Base-by-base conservation (phyloP, 2,329 filamentous ascomycete species). In the Fusarium stilboides region DNA sequence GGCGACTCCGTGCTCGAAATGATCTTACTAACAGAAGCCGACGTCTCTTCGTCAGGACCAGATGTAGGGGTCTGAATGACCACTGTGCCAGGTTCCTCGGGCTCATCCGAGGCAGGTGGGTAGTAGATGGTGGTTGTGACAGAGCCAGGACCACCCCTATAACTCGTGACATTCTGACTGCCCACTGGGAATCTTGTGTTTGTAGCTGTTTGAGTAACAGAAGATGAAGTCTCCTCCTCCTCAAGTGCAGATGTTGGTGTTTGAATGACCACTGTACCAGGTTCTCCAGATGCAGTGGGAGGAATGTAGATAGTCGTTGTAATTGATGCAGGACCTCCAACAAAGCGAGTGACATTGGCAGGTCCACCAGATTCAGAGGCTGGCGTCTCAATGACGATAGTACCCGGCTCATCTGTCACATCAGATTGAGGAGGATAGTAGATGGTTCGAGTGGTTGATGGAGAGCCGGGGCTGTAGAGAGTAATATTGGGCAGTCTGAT, bases 41-140 rank as follows among this genome's bases (percentile, higher is more conserved):
- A 6, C 1, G 36, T 15, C 2, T 33, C 28, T 8, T 5, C 22
- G 14, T 22, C 42, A 8, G 45, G 17, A 6, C 8, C n/a, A 14
- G 42, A n/a, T 4, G 63, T 68, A 5, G 64, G 64, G 0, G 64
- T 67, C 6, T 64, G 37, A 2, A 67, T 31, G 0, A 68, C 37
- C 4, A 68, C 28, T 0, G 64, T 64, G 1, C 64, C 64, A 0
- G 63, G 17, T 3, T n/a, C 50, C 3, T 39, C 19, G 0, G 31
- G 34, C 4, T 28, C n/a, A 5, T 37, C 20, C 3, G 45, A 44
- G 3, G 47, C 43, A 24, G 60, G 60, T 2, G 64, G 57, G 8
- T n/a, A 28, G 8, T 67, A 67, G 1, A 62, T 53, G 1, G 63
- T 67, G 2, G 46, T 50, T 3, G 28, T 40, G n/a, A 22, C 51